Base-by-base conservation (phyloP, 306 rosid genomes). In the Potentilla sterilis region DNA sequence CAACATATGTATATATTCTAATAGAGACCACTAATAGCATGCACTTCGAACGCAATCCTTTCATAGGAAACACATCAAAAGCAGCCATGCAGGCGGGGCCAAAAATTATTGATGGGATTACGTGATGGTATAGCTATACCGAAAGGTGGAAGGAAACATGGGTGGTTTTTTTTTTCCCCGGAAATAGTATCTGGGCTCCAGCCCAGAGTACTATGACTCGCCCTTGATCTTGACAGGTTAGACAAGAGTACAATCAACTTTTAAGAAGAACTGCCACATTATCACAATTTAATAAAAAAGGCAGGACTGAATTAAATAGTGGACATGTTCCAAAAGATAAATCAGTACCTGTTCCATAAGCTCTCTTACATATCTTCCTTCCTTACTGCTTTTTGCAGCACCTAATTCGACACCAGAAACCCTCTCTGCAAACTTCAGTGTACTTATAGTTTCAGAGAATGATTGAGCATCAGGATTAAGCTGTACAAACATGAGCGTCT, bases 401-500 rank as follows among this genome's bases (percentile, higher is more conserved):
- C 99, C 99, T 75, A 96, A 80, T 86, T 96, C 99, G 16, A 96
- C 96, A 63, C 99, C 99, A 67, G 98, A 92, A 80, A 96, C 99
- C 79, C 99, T 88, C 87, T 92, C 99, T 16, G 99, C 99, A 88
- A 96, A 96, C 88, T 96, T 96, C 87, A 96, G 82, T 61, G 99
- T 89, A 84, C 99, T 96, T 77, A 89, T 58, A 12, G 98, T 92
- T 85, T 96, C 98, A 34, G 90, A 85, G 81, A 88, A 92, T 22
- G 99, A 96, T 70, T 96, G 96, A 44, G 80, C 86, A 76, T 96
- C 98, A 3, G 98, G 99, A 85, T 96, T 96, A 74, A 96, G 88
- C 80, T 96, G 99, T 66, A 96, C 99, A 86, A 96, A 96, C 99
- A 96, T 96, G 34, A 96, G 98, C 61, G 99, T 90, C 84, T 96